Percentiles rank a stretch among this genome's conserved stretches.
These are phyloP conservation scores for Orbilia oligospora DNA, from an alignment of 2,329 filamentous ascomycete genomes.

Conservation along the genomic window DNA sequence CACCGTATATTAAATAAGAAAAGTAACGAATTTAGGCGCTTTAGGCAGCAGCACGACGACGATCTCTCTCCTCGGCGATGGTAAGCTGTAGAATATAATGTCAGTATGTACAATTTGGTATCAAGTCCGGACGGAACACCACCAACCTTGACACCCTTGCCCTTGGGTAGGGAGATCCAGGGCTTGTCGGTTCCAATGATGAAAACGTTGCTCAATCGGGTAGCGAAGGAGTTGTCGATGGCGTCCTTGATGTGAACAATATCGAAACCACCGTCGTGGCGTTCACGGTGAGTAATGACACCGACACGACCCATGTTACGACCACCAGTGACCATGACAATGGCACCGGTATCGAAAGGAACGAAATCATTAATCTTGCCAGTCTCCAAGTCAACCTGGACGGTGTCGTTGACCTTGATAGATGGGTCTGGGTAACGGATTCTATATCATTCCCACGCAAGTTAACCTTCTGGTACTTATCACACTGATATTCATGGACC, in stretches of 20 bases:
- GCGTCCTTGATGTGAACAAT: conserved; percentile 99
- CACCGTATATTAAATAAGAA: conserved; percentile 59
- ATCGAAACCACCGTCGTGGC: conserved; percentile 99
- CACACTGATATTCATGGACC: not conserved
- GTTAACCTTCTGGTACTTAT: conserved; percentile 10
- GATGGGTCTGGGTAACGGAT: conserved; percentile 98
- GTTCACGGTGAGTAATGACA: conserved; percentile 99
- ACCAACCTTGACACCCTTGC: conserved; percentile 94
- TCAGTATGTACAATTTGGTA: conserved; percentile 56
- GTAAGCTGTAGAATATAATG: conserved; percentile 75
- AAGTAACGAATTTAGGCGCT: conserved; percentile 62
- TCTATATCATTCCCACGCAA: conserved; percentile 71
- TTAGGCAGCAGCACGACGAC: conserved; percentile 78
- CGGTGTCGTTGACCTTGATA: conserved; percentile 99
- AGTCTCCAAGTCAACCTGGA: conserved; percentile 97
- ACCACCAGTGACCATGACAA: conserved; percentile 99
- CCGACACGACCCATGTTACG: conserved; percentile 99
- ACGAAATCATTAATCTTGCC: conserved; percentile 99
- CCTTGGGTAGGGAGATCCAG: conserved; percentile 99
- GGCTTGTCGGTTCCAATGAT: conserved; percentile 99
- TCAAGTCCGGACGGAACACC: not conserved
- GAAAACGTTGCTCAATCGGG: conserved; percentile 99
- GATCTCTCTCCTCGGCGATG: conserved; percentile 99
- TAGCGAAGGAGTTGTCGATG: conserved; percentile 99
- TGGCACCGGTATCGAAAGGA: conserved; percentile 97